Base-by-base conservation (phyloP, 208 protist species). In the Novymonas esmeraldas region DNA sequence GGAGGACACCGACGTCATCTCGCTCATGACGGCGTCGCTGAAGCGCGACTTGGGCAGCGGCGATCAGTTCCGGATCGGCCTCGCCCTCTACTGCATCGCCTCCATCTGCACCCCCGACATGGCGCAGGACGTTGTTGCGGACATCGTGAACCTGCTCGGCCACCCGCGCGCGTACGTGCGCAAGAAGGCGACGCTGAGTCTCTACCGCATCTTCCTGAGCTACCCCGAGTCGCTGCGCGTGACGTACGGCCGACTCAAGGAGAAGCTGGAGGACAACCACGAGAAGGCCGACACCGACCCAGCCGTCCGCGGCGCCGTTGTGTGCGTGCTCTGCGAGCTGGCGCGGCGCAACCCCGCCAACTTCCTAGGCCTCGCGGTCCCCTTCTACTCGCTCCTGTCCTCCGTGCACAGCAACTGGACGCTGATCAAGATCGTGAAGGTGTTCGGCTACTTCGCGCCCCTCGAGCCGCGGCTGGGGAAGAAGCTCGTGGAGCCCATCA, bases 361-460 rank as follows among this genome's bases (percentile, higher is more conserved):
- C 81, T 99, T 99, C 65, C 67, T 99, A 3, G 79, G 95, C n/a
- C 88, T 99, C 34, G 98, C 98, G 2, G 98, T 98, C 4, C 81
- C 90, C 18, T 97, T 99, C 51, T 99, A 98, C 78, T 97, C 98
- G 13, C 80, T 99, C 6, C 87, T 99, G 13, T 97, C 82, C 2
- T 89, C 69, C 13, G 78, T 97, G 46, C 84, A 93, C 51, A 99
- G 98, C 87, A 99, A 99, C 87, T 99, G 98, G 98, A 99, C 98
- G 60, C 77, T 99, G 13, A 99, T 99, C 72, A 99, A 99, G 63
- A 96, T 99, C 67, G 88, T 99, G 9, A 99, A 99, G 82, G 88
- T 99, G 34, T 98, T 99, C 72, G 97, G 93, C 18, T 90, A 98
- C 36, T 93, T 99, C 34, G 86, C 90, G 6, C 97, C 98, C 38